phyloP scores from a whole-genome alignment of 371 early-diverging fungal species.

The Mortierella sp. region DNA sequence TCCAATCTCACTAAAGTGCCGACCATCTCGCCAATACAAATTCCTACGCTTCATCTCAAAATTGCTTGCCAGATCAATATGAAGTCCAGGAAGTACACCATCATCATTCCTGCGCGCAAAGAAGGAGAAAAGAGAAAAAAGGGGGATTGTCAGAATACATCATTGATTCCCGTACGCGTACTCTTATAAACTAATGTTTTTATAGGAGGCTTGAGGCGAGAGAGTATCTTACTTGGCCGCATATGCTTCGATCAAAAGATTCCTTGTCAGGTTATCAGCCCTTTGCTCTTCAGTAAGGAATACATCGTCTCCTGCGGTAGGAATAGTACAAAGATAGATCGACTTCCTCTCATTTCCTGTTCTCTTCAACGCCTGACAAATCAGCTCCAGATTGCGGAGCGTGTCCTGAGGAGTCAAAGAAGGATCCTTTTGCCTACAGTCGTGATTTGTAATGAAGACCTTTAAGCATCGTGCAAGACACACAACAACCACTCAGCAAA shows the following conservation, averaged over 20 bases:
- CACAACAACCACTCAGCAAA: too few species aligned
- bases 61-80: conserved; percentile 41
- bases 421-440: conserved; percentile 24
- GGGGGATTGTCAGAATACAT: background rate
- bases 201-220: background rate
- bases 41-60: conserved; percentile 52
- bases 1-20: conserved; percentile 52
- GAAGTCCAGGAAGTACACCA: conserved; percentile 41
- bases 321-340: conserved; percentile 48
- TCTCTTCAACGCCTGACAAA: conserved; percentile 42
- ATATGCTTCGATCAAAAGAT: conserved; percentile 38
- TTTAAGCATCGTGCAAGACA: too few species aligned
- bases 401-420: conserved; percentile 42
- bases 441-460: background rate
- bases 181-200: background rate
- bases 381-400: conserved; percentile 40
- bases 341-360: conserved; percentile 35
- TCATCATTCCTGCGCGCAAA: conserved; percentile 24
- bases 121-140: background rate
- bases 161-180: too few species aligned
- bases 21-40: conserved; percentile 51
- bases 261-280: conserved; percentile 35
- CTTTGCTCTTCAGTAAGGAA: conserved; percentile 30
- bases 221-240: conserved; percentile 22
- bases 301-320: conserved; percentile 50